Percentiles rank a stretch among this genome's conserved stretches.
Conservation (phyloP, 2,329 filamentous ascomycete genomes). For the Xylaria multiplex region DNA sequence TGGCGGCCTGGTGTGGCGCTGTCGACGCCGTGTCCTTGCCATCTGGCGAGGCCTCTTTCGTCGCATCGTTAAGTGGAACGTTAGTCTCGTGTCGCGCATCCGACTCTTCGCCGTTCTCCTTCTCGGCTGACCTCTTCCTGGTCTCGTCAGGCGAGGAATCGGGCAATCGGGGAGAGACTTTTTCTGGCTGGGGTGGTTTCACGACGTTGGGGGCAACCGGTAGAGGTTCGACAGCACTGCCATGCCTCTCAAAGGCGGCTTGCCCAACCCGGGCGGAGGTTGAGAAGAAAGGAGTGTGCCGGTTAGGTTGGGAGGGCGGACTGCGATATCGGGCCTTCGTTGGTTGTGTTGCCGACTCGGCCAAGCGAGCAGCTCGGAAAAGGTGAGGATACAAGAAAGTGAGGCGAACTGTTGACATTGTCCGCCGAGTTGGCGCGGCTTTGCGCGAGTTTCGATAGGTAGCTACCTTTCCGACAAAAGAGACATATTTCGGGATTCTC, state of each 20-base stretch:
- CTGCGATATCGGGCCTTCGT: conserved; percentile 53
- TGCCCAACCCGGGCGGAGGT: conserved; percentile 53
- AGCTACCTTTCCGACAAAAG: conserved; percentile 18
- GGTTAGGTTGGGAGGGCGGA: conserved; percentile 43
- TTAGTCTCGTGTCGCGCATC: conserved; percentile 30
- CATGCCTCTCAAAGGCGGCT: conserved; percentile 64
- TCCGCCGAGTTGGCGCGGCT: conserved; percentile 27
- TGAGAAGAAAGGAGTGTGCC: conserved; percentile 51
- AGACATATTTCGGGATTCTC: conserved; percentile 28
- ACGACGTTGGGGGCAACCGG: conserved; percentile 47
- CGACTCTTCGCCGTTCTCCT: conserved; percentile 32
- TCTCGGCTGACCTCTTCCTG: conserved; percentile 33
- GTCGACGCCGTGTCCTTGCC: conserved; percentile 34
- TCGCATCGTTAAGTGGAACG: conserved; percentile 27
- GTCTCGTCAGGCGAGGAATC: conserved; percentile 32
- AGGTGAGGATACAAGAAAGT: conserved; percentile 76
- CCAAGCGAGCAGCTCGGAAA: conserved; percentile 63
- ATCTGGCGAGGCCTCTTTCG: conserved; percentile 21
- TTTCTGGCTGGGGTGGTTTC: conserved; percentile 42
- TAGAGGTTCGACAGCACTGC: conserved; percentile 68
- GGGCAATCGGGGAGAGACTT: conserved; percentile 31
- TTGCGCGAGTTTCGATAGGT: conserved; percentile 8
- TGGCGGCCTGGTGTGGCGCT: conserved; percentile 47
- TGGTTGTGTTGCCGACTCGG: conserved; percentile 58
- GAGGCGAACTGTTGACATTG: conserved; percentile 71